Evolutionary conservation across 192 early-diverging fungal genomes (phyloP).

Genomic region (Martensiomyces pterosporus): DNA sequence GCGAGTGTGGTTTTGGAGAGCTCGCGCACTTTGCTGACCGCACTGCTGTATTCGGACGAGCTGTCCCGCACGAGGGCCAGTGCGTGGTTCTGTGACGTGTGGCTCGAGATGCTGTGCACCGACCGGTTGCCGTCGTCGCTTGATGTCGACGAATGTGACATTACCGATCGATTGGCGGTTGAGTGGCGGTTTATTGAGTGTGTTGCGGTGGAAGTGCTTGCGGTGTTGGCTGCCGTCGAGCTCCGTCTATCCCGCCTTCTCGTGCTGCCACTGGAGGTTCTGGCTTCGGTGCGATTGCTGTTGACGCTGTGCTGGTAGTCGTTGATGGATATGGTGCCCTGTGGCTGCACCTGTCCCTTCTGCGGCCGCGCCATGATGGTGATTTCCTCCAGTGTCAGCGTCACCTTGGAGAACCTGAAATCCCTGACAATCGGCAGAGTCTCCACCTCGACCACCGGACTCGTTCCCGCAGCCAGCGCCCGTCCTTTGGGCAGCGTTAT

Average conservation of each 20-base stretch:
- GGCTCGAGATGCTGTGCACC: background rate
- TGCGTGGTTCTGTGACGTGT: slow-evolving; percentile 13
- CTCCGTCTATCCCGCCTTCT: too few relatives aligned
- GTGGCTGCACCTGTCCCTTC: too few relatives aligned
- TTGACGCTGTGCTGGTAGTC: too few relatives aligned
- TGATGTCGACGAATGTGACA: slow-evolving; percentile 8
- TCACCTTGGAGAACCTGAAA: slow-evolving; percentile 11
- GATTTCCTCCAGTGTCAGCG: slow-evolving; percentile 36
- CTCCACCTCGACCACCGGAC: slow-evolving; percentile 22
- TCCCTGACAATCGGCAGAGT: slow-evolving; percentile 26
- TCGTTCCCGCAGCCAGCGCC: slow-evolving; percentile 10
- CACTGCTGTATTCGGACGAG: slow-evolving; percentile 23
- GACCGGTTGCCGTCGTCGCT: slow-evolving; percentile 21
- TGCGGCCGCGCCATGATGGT: slow-evolving; percentile 34
- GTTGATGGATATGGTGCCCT: too few relatives aligned
- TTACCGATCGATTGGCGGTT: background rate
- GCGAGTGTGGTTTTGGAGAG: slow-evolving; percentile 3
- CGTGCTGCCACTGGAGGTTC: too few relatives aligned
- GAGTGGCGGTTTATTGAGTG: too few relatives aligned
- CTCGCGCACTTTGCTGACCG: slow-evolving; percentile 29
- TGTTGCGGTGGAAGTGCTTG: too few relatives aligned
- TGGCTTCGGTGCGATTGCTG: background rate
- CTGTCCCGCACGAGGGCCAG: slow-evolving; percentile 23
- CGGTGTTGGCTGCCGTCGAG: too few relatives aligned
- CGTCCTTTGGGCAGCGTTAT: slow-evolving; percentile 27